Percentiles rank a stretch among this genome's conserved stretches.
These are phyloP conservation scores for Colletotrichum tofieldiae DNA, from an alignment of 2,329 filamentous ascomycete species.

Conservation along the genomic window DNA sequence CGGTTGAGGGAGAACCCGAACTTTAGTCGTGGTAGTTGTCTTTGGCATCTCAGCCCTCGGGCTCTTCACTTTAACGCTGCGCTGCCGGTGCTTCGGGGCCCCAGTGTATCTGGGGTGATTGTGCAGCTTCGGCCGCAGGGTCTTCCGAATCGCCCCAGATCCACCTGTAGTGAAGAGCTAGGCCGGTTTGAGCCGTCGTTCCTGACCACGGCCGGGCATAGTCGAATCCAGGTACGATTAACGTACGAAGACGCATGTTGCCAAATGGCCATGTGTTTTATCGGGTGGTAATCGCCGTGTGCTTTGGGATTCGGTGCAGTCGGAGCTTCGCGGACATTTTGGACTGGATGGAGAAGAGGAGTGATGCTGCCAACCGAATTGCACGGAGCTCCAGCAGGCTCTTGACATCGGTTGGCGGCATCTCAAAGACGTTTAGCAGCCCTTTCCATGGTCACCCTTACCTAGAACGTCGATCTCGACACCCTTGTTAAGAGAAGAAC, in stretches of 20 bases:
- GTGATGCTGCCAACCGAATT: no score
- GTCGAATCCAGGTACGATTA: slow-evolving; percentile 11
- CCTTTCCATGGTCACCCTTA: neutral
- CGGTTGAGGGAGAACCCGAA: neutral
- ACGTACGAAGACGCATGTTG: slow-evolving; percentile 2
- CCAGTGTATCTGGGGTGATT: slow-evolving; percentile 19
- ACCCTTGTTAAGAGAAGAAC: neutral
- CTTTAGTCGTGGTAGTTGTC: neutral
- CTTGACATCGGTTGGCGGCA: neutral
- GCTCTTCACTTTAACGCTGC: neutral
- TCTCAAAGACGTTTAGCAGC: neutral
- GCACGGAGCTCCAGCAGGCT: no score
- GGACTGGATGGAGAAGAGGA: neutral
- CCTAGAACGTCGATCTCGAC: slow-evolving; percentile 10
- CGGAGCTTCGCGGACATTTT: neutral
- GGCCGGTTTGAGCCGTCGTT: slow-evolving; percentile 9
- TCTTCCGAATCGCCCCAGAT: slow-evolving; percentile 14
- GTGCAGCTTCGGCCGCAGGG: slow-evolving; percentile 15
- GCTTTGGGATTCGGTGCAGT: neutral
- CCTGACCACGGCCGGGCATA: neutral
- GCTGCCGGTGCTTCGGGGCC: neutral
- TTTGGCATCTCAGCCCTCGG: neutral
- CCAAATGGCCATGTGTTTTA: slow-evolving; percentile 7
- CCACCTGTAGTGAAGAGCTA: neutral
- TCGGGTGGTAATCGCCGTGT: neutral